Evolutionary conservation across 2,329 filamentous ascomycete genomes (phyloP).

Genomic region (Cercospora sojina): DNA sequence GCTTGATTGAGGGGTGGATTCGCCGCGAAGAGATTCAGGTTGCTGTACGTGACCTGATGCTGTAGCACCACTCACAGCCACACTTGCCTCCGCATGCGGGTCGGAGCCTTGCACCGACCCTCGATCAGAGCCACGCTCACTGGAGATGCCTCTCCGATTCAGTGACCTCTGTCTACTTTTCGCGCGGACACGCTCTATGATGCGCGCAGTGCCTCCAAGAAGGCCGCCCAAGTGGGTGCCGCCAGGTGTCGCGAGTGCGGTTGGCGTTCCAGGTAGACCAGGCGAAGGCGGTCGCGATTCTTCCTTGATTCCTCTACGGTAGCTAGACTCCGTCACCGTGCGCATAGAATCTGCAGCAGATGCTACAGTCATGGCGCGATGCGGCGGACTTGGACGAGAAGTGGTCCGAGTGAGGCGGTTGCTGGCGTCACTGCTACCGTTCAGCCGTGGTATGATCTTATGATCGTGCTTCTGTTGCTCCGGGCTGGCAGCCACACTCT

Average conservation of each 20-base stretch:
- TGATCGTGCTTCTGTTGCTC: slow-evolving; percentile 40
- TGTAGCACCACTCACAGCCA: slow-evolving; percentile 62
- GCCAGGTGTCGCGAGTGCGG: slow-evolving; percentile 44
- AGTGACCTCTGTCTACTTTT: slow-evolving; percentile 47
- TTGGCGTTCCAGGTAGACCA: slow-evolving; percentile 47
- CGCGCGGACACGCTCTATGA: slow-evolving; percentile 49
- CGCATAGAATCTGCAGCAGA: slow-evolving; percentile 46
- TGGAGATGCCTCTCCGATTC: slow-evolving; percentile 57
- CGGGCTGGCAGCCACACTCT: slow-evolving; percentile 71
- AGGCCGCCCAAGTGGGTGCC: slow-evolving; percentile 46
- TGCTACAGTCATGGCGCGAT: slow-evolving; percentile 44
- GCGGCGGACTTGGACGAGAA: slow-evolving; percentile 35
- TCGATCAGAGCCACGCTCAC: slow-evolving; percentile 62
- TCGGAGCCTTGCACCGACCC: slow-evolving; percentile 58
- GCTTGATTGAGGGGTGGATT: slow-evolving; percentile 20
- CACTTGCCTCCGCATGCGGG: slow-evolving; percentile 63
- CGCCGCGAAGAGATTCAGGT: slow-evolving; percentile 48
- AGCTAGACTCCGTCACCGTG: slow-evolving; percentile 48
- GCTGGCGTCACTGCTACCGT: slow-evolving; percentile 17
- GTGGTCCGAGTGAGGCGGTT: slow-evolving; percentile 24
- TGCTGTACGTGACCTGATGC: slow-evolving; percentile 61
- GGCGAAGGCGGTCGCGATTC: slow-evolving; percentile 45
- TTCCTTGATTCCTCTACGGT: slow-evolving; percentile 27
- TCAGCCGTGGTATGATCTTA: slow-evolving; percentile 14
- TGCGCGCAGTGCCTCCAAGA: slow-evolving; percentile 48